phyloP scores from a whole-genome alignment of 345 rosid species.

The Boechera stricta region DNA sequence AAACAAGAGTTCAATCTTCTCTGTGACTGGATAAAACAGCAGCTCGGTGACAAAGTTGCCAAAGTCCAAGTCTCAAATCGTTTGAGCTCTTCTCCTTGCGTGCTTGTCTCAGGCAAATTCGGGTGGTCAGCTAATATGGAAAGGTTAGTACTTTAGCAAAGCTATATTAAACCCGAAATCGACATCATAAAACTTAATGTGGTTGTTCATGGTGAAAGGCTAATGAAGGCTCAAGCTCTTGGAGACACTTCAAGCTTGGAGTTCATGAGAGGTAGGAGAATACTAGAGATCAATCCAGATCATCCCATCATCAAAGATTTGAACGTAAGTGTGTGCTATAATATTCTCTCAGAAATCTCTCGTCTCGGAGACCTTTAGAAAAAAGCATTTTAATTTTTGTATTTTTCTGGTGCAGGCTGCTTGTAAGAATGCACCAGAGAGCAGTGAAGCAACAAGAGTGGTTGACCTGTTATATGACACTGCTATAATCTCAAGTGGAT shows the following conservation, averaged over 20 bases:
- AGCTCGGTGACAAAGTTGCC: conserved; percentile 94
- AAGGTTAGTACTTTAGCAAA: conserved; percentile 58
- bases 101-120: conserved; percentile 96
- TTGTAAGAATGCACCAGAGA: conserved; percentile 85
- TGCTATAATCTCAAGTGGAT: conserved; percentile 95
- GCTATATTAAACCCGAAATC: neutral
- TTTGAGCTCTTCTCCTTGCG: conserved; percentile 92
- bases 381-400: neutral
- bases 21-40: conserved; percentile 98
- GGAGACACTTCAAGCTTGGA: conserved; percentile 96
- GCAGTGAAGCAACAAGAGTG: conserved; percentile 85
- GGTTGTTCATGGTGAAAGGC: conserved; percentile 52
- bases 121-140: conserved; percentile 99
- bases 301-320: conserved; percentile 93
- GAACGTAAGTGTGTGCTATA: conserved; percentile 56
- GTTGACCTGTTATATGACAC: conserved; percentile 92
- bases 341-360: neutral
- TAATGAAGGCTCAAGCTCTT: conserved; percentile 99
- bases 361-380: neutral
- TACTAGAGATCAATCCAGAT: conserved; percentile 89
- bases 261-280: conserved; percentile 98
- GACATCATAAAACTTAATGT: neutral
- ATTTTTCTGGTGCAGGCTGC: conserved; percentile 69
- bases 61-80: conserved; percentile 97
- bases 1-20: conserved; percentile 81